Conservation (phyloP, 2,329 filamentous ascomycete genomes). For the Cryphonectria nitschkei region DNA sequence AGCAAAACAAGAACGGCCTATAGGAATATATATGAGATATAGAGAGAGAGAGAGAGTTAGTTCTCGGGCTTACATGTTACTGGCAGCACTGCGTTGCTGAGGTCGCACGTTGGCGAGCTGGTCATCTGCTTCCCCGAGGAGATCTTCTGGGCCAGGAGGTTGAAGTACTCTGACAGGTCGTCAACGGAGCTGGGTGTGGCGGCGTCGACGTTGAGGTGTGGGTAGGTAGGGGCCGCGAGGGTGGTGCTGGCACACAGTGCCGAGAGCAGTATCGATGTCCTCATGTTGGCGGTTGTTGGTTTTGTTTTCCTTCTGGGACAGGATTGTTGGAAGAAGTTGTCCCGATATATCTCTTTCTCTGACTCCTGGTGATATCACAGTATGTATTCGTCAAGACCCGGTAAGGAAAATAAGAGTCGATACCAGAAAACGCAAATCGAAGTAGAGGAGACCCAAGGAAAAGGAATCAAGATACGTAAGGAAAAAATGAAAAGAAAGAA, state of each 20-base stretch:
- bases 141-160: slow-evolving; percentile 59
- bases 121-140: slow-evolving; percentile 49
- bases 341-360: neutral
- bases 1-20: slow-evolving; percentile 24
- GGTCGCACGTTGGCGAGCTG: slow-evolving; percentile 54
- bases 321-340: slow-evolving; percentile 1
- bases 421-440: slow-evolving; percentile 19
- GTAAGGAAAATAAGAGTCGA: slow-evolving; percentile 14
- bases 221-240: slow-evolving; percentile 51
- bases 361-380: neutral
- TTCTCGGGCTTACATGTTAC: slow-evolving; percentile 16
- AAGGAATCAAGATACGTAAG: slow-evolving; percentile 14
- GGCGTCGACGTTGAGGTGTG: slow-evolving; percentile 46
- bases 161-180: slow-evolving; percentile 64
- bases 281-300: slow-evolving; percentile 49
- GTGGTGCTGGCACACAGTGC: slow-evolving; percentile 48
- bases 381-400: neutral
- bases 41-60: slow-evolving; percentile 15
- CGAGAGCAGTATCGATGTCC: slow-evolving; percentile 50
- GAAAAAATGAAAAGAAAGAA: slow-evolving; percentile 23
- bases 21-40: neutral
- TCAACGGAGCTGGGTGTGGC: slow-evolving; percentile 45
- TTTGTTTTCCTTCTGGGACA: neutral
- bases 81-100: slow-evolving; percentile 57
- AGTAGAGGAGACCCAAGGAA: slow-evolving; percentile 20